Conservation (phyloP, 2,329 filamentous ascomycete species). For the Parascedosporium putredinis region DNA sequence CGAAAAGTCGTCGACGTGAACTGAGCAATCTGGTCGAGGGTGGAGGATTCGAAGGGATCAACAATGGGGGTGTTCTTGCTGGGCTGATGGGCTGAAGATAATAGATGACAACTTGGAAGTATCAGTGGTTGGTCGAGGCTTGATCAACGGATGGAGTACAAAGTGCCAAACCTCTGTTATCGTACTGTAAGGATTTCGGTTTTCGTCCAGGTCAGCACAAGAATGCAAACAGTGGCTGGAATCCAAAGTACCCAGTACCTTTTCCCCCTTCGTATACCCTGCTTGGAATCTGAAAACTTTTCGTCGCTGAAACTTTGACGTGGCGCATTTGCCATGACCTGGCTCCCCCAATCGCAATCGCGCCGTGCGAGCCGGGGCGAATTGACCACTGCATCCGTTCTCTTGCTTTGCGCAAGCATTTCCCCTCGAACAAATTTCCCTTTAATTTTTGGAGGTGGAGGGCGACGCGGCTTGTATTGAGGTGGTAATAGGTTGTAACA, state of each 20-base stretch:
- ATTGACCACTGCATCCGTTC: background rate
- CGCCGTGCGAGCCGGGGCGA: background rate
- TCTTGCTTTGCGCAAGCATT: background rate
- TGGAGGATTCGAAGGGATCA: too few species aligned
- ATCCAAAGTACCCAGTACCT: background rate
- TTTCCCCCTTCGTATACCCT: background rate
- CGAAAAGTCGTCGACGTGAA: too few species aligned
- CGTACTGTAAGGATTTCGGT: background rate
- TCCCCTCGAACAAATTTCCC: background rate
- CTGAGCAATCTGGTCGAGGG: too few species aligned
- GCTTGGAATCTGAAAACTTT: background rate
- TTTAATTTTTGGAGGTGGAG: background rate
- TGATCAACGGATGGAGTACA: background rate
- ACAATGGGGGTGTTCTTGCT: background rate
- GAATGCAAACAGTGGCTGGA: slow-evolving; percentile 1
- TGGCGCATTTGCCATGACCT: background rate
- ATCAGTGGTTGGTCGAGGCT: too few species aligned
- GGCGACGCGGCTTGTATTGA: background rate
- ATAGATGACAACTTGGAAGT: too few species aligned
- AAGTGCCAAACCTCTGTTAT: background rate
- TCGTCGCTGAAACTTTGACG: background rate
- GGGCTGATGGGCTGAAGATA: too few species aligned
- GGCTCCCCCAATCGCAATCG: background rate
- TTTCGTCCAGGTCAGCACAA: background rate
- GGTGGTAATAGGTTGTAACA: background rate